Percentiles rank a stretch among this genome's conserved stretches.
phyloP scores from a whole-genome alignment of 2,329 filamentous ascomycete species.

The Exophiala phaeomuriformis region DNA sequence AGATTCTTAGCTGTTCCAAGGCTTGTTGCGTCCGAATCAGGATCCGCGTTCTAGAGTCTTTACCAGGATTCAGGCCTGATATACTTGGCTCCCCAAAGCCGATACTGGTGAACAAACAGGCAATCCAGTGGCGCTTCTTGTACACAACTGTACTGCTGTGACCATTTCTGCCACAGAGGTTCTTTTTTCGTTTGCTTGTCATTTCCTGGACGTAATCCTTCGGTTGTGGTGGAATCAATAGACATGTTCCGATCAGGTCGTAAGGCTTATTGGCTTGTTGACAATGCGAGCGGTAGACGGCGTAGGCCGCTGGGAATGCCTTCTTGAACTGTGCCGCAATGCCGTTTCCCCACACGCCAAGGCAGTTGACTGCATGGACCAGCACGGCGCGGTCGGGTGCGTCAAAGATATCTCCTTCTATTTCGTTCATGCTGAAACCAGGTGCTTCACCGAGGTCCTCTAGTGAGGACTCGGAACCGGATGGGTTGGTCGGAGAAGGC shows the following conservation, averaged over 20 bases:
- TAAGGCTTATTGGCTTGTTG: slow-evolving; percentile 22
- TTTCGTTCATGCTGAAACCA: slow-evolving; percentile 8
- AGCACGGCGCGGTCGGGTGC: slow-evolving; percentile 46
- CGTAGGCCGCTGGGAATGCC: slow-evolving; percentile 46
- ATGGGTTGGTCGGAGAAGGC: not conserved
- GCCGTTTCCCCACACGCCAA: slow-evolving; percentile 53
- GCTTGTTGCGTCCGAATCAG: slow-evolving; percentile 44
- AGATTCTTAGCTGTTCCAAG: slow-evolving; percentile 42
- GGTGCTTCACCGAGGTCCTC: not conserved
- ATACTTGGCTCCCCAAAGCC: slow-evolving; percentile 40
- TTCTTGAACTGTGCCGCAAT: slow-evolving; percentile 48
- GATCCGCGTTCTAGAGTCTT: slow-evolving; percentile 40
- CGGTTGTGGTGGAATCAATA: slow-evolving; percentile 48
- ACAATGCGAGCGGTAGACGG: slow-evolving; percentile 45
- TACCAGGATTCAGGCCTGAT: slow-evolving; percentile 24
- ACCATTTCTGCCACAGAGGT: not conserved
- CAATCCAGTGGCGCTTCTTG: slow-evolving; percentile 46
- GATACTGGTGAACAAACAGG: slow-evolving; percentile 52
- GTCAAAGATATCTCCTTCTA: slow-evolving; percentile 43
- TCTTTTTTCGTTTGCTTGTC: not conserved
- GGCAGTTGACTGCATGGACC: slow-evolving; percentile 55
- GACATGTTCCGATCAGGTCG: slow-evolving; percentile 38
- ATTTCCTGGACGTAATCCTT: slow-evolving; percentile 26
- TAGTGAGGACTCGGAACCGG: not conserved
- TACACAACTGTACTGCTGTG: not conserved